phyloP scores from a whole-genome alignment of 208 protist species.

The Strigomonas culicis region DNA sequence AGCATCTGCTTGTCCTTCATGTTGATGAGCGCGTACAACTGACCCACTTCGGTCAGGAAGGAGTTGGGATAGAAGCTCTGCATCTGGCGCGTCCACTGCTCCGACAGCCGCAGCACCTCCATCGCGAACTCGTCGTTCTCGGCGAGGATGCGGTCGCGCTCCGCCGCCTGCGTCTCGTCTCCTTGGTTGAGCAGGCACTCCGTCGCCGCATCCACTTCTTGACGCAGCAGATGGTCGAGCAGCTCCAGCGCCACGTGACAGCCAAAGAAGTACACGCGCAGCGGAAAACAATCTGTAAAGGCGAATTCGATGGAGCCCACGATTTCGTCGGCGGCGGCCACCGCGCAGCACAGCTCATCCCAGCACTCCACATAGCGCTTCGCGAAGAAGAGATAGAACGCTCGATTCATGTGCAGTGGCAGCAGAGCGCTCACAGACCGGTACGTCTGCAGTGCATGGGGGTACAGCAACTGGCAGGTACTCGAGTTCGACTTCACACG shows the following conservation, averaged over 20 bases:
- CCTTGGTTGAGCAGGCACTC: slow-evolving; percentile 20
- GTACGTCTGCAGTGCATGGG: slow-evolving; percentile 36
- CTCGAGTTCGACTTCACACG: slow-evolving; percentile 15
- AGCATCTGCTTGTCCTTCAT: slow-evolving; percentile 39
- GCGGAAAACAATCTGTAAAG: slow-evolving; percentile 67
- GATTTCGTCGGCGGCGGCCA: slow-evolving; percentile 70
- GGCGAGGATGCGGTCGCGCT: slow-evolving; percentile 22
- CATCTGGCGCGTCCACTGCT: slow-evolving; percentile 40
- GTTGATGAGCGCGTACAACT: slow-evolving; percentile 27
- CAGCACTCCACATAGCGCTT: slow-evolving; percentile 46
- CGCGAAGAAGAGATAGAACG: slow-evolving; percentile 32
- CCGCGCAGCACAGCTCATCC: slow-evolving; percentile 59
- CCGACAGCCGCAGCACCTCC: slow-evolving; percentile 42
- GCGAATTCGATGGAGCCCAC: slow-evolving; percentile 65
- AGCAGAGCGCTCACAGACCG: slow-evolving; percentile 52
- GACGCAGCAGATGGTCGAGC: slow-evolving; percentile 31
- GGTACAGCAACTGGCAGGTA: slow-evolving; percentile 33
- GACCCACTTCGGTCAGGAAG: slow-evolving; percentile 32
- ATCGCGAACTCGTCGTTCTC: slow-evolving; percentile 33
- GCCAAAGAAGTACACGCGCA: slow-evolving; percentile 56
- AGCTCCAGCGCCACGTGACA: slow-evolving; percentile 39
- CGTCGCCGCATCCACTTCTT: slow-evolving; percentile 29
- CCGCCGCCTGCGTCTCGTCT: slow-evolving; percentile 2
- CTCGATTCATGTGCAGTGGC: slow-evolving; percentile 65
- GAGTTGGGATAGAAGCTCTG: slow-evolving; percentile 58